phyloP scores from a whole-genome alignment of 2,329 filamentous ascomycete species.

The Arthroderma sp. region DNA sequence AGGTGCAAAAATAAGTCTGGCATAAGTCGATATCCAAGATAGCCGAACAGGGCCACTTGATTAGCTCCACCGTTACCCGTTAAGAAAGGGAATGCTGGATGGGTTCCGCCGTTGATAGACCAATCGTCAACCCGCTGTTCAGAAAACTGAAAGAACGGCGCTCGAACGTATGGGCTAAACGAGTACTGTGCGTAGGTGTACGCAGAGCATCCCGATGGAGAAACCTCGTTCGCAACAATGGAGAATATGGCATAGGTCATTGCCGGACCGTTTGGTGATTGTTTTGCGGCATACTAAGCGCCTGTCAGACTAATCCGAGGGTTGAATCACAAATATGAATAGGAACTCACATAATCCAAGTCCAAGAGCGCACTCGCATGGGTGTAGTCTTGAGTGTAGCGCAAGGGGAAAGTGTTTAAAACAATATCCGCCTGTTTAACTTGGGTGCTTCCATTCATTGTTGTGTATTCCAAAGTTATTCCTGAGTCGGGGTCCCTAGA shows the following conservation, averaged over 20 bases:
- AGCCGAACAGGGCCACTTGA: constrained; percentile 54
- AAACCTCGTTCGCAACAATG: constrained; percentile 52
- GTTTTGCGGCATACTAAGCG: constrained; percentile 49
- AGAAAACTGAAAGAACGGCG: constrained; percentile 57
- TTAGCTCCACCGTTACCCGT: constrained; percentile 58
- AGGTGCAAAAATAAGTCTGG: constrained; percentile 47
- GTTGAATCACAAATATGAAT: not conserved
- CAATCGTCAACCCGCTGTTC: constrained; percentile 54
- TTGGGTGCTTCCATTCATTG: constrained; percentile 52
- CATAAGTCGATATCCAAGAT: constrained; percentile 49
- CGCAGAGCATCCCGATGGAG: constrained; percentile 52
- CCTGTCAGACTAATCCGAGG: not conserved
- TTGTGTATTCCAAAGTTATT: constrained; percentile 51
- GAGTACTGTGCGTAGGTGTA: constrained; percentile 55
- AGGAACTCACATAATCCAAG: constrained; percentile 43
- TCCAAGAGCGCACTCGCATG: constrained; percentile 39
- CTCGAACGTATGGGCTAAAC: constrained; percentile 49
- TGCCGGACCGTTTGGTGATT: constrained; percentile 53
- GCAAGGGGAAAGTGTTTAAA: constrained; percentile 50
- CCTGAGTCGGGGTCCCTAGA: constrained; percentile 40
- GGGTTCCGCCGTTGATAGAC: constrained; percentile 48
- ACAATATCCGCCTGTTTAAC: constrained; percentile 63
- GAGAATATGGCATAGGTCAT: constrained; percentile 63
- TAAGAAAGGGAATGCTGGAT: constrained; percentile 57
- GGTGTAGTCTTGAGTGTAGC: constrained; percentile 44